These are phyloP conservation scores for Sphaerosporella brunnea DNA, from an alignment of 495 filamentous ascomycete genomes.

Conservation along the genomic window DNA sequence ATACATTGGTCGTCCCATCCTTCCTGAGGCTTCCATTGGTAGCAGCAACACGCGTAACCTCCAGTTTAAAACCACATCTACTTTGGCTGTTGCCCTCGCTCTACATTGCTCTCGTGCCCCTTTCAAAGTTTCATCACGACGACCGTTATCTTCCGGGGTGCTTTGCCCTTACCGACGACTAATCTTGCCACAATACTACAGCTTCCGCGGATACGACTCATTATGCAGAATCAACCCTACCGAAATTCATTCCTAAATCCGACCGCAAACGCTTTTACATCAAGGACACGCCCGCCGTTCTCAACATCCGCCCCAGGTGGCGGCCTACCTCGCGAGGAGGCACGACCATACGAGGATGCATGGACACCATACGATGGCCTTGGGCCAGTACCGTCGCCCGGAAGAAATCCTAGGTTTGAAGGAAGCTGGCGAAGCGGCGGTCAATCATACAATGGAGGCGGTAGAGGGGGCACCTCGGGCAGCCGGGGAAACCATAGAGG, in stretches of 20 bases:
- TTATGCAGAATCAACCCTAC: slow-evolving; percentile 9
- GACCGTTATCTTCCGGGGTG: no score
- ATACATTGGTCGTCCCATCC: no score
- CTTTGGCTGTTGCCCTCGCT: not conserved
- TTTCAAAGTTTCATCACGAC: no score
- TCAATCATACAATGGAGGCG: not conserved
- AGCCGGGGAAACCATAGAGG: slow-evolving; percentile 6
- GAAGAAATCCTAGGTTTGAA: slow-evolving; percentile 12
- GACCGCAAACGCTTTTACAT: slow-evolving; percentile 1
- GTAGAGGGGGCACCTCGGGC: not conserved
- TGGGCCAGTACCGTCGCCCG: slow-evolving; percentile 11
- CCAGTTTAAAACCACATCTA: not conserved
- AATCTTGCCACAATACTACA: not conserved
- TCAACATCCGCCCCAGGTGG: not conserved
- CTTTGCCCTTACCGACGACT: no score
- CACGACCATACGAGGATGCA: slow-evolving; percentile 14
- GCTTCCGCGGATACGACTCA: slow-evolving; percentile 7
- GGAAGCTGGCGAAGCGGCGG: slow-evolving; percentile 15
- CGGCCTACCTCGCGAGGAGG: not conserved
- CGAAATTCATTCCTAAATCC: not conserved
- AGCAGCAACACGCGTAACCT: not conserved
- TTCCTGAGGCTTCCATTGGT: no score
- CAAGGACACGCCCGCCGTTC: slow-evolving; percentile 1
- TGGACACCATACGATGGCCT: slow-evolving; percentile 26
- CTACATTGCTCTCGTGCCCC: no score